Percentiles rank a stretch among this genome's conserved stretches.
Conservation (phyloP, 768 basidiomycete genomes). For the Amyloporia xantha region DNA sequence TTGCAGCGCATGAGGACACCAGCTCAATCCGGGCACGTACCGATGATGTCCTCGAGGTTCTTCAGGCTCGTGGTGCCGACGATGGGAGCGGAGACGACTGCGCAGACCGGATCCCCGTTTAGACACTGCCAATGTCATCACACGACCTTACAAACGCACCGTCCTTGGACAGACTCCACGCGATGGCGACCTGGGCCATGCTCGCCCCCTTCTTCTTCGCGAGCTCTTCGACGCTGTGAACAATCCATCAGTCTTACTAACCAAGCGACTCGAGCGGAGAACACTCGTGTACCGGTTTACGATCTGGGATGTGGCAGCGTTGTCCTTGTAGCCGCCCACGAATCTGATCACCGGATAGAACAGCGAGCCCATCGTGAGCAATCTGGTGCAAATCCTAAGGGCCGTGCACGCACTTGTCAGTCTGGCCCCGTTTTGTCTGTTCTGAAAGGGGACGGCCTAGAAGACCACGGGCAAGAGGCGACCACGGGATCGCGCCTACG, state of each 20-base stretch:
- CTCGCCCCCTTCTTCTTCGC: conserved; percentile 33
- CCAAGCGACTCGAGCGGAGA: not conserved
- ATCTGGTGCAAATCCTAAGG: not conserved
- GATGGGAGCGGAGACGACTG: conserved; percentile 33
- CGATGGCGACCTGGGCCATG: conserved; percentile 39
- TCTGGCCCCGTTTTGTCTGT: conserved; percentile 19
- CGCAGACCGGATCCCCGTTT: too few relatives aligned
- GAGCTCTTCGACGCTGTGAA: conserved; percentile 30
- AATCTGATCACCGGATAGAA: not conserved
- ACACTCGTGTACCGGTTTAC: conserved; percentile 9
- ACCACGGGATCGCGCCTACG: conserved; percentile 35
- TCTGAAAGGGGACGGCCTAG: conserved; percentile 23
- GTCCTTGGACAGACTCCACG: conserved; percentile 29
- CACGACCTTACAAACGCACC: conserved; percentile 13
- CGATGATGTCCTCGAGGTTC: conserved; percentile 34
- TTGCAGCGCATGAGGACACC: too few relatives aligned
- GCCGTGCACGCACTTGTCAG: conserved; percentile 18
- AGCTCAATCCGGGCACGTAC: too few relatives aligned
- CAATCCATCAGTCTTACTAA: not conserved
- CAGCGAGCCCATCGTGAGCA: not conserved
- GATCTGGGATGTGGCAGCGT: conserved; percentile 11
- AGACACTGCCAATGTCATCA: not conserved
- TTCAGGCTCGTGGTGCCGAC: conserved; percentile 32
- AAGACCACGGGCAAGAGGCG: conserved; percentile 30
- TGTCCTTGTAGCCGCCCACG: conserved; percentile 5